A percentile compares a stretch with the other conserved stretches of the same genome.
phyloP scores from a whole-genome alignment of 768 basidiomycete genomes.

The Podaxis sp. region DNA sequence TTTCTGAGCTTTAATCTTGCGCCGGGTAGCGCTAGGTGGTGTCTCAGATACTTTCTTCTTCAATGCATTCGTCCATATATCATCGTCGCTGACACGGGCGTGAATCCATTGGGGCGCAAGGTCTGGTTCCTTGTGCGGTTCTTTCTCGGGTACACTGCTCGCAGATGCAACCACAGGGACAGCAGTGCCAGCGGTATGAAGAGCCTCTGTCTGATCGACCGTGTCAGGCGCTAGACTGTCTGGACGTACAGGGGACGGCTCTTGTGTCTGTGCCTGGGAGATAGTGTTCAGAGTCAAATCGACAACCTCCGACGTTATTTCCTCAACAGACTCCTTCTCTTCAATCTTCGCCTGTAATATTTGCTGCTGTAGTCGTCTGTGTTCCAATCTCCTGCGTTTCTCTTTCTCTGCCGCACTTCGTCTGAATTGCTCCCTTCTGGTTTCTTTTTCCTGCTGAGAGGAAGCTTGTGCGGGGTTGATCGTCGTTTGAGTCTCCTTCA shows the following conservation, averaged over 20 bases:
- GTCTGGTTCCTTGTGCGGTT: conserved; percentile 13
- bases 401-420: conserved; percentile 7
- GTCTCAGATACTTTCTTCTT: background rate
- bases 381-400: conserved; percentile 2
- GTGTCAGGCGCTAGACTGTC: background rate
- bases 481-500: background rate
- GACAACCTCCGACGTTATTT: conserved; percentile 2
- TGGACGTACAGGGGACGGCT: background rate
- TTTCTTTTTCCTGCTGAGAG: conserved; percentile 8
- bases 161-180: background rate
- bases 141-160: conserved; percentile 4
- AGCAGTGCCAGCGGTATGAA: background rate
- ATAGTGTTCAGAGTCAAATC: background rate
- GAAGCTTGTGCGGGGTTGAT: background rate
- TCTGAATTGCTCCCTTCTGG: conserved; percentile 1
- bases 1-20: conserved; percentile 6
- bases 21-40: background rate
- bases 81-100: background rate
- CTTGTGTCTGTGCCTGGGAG: background rate
- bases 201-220: background rate
- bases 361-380: conserved; percentile 2
- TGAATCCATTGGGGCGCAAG: conserved; percentile 21
- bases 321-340: conserved; percentile 1
- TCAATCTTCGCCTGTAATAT: background rate
- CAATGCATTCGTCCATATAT: conserved; percentile 11